phyloP scores from a whole-genome alignment of 1,139 yeast genomes.

The Geotrichum australiense region DNA sequence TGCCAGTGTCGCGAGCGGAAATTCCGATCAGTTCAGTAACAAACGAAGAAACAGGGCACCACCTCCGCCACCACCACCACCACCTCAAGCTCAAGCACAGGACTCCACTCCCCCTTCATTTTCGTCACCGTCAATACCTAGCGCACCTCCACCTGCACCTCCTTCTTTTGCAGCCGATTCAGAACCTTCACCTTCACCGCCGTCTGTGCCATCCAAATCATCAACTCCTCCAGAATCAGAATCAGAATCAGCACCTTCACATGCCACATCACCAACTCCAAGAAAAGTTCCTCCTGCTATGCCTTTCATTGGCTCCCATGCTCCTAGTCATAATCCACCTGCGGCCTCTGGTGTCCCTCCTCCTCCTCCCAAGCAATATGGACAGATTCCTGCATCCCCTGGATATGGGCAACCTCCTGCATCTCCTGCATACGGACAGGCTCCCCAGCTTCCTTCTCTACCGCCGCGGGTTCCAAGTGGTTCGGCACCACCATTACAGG shows the following conservation, averaged over 20 bases:
- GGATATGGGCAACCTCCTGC: constrained; percentile 20
- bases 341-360: constrained; percentile 22
- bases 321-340: constrained; percentile 24
- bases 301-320: constrained; percentile 30
- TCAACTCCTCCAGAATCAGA: constrained; percentile 21
- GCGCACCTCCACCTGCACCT: constrained; percentile 34
- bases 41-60: constrained; percentile 38
- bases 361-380: constrained; percentile 17
- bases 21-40: constrained; percentile 20
- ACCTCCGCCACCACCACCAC: constrained; percentile 47
- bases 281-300: constrained; percentile 33
- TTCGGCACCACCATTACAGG: constrained; percentile 14
- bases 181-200: constrained; percentile 21
- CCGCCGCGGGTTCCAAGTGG: constrained; percentile 12
- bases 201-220: constrained; percentile 11
- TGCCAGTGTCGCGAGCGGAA: constrained; percentile 21
- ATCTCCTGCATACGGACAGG: constrained; percentile 11
- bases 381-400: constrained; percentile 22
- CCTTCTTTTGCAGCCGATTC: constrained; percentile 26
- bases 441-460: constrained; percentile 3
- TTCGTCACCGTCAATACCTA: constrained; percentile 25
- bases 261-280: constrained; percentile 33
- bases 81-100: constrained; percentile 23
- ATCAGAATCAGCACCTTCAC: constrained; percentile 30
- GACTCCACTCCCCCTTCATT: constrained; percentile 22